These are phyloP conservation scores for Halenospora varia DNA, from an alignment of 495 filamentous ascomycete species.

Conservation along the genomic window DNA sequence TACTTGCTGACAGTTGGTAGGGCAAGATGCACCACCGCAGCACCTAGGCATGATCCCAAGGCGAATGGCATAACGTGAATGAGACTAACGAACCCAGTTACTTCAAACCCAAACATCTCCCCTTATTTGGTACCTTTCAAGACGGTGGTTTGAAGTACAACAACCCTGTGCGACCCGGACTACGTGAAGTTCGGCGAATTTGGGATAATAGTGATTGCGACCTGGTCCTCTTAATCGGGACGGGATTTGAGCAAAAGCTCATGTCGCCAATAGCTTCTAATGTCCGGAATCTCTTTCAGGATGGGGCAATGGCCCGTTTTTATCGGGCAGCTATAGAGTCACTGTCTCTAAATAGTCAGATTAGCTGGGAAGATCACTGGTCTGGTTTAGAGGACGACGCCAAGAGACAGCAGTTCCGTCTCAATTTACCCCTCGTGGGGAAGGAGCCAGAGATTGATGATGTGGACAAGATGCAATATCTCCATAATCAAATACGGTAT, in stretches of 20 bases:
- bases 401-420: slow-evolving; percentile 17
- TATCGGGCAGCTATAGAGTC: slow-evolving; percentile 19
- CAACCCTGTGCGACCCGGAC: slow-evolving; percentile 11
- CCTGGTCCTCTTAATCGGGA: slow-evolving; percentile 15
- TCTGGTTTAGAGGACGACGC: slow-evolving; percentile 13
- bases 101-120: slow-evolving; percentile 16
- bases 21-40: slow-evolving; percentile 20
- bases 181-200: slow-evolving; percentile 11
- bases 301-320: slow-evolving; percentile 14
- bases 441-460: slow-evolving; percentile 17
- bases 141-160: slow-evolving; percentile 20
- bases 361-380: slow-evolving; percentile 19
- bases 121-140: slow-evolving; percentile 13
- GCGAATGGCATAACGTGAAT: not conserved
- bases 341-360: slow-evolving; percentile 16
- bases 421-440: slow-evolving; percentile 13
- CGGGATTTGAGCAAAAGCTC: slow-evolving; percentile 14
- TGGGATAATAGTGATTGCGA: slow-evolving; percentile 14
- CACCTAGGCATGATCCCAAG: slow-evolving; percentile 9
- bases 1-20: slow-evolving; percentile 7
- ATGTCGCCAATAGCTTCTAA: slow-evolving; percentile 12
- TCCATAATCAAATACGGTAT: slow-evolving; percentile 6
- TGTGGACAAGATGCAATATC: slow-evolving; percentile 15
- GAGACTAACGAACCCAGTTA: slow-evolving; percentile 9
- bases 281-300: slow-evolving; percentile 14